These are phyloP conservation scores for Kondoa malvinella DNA, from an alignment of 768 basidiomycete species.

Conservation along the genomic window DNA sequence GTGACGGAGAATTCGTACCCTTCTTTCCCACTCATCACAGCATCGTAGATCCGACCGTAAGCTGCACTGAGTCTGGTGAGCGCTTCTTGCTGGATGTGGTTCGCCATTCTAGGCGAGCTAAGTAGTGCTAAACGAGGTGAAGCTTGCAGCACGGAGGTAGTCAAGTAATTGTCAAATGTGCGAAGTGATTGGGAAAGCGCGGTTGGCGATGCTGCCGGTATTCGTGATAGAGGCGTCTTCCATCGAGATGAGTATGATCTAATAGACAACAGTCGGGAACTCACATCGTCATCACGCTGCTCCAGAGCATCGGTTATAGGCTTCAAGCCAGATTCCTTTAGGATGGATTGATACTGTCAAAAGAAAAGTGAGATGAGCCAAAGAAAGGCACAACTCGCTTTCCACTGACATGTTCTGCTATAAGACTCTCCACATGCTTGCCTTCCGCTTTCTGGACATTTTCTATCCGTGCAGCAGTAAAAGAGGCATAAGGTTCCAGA, in stretches of 20 bases:
- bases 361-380: neutral
- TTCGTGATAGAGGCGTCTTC: constrained; percentile 8
- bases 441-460: constrained; percentile 48
- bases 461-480: constrained; percentile 47
- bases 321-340: constrained; percentile 36
- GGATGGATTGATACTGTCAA: constrained; percentile 33
- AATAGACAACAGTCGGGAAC: constrained; percentile 29
- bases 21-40: constrained; percentile 56
- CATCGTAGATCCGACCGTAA: constrained; percentile 58
- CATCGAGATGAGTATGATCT: neutral
- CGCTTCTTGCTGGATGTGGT: constrained; percentile 57
- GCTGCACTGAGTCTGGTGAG: constrained; percentile 49
- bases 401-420: constrained; percentile 61
- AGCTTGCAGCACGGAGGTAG: constrained; percentile 53
- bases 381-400: neutral
- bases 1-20: constrained; percentile 61
- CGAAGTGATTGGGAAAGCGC: constrained; percentile 6
- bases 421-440: constrained; percentile 45
- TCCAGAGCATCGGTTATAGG: constrained; percentile 33
- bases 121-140: constrained; percentile 62
- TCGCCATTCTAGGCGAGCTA: constrained; percentile 47
- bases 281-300: constrained; percentile 31
- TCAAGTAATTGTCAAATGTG: constrained; percentile 66
- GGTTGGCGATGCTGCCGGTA: constrained; percentile 5
- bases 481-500: constrained; percentile 46